phyloP scores from a whole-genome alignment of 2,329 filamentous ascomycete species.

The Dothistroma pini region DNA sequence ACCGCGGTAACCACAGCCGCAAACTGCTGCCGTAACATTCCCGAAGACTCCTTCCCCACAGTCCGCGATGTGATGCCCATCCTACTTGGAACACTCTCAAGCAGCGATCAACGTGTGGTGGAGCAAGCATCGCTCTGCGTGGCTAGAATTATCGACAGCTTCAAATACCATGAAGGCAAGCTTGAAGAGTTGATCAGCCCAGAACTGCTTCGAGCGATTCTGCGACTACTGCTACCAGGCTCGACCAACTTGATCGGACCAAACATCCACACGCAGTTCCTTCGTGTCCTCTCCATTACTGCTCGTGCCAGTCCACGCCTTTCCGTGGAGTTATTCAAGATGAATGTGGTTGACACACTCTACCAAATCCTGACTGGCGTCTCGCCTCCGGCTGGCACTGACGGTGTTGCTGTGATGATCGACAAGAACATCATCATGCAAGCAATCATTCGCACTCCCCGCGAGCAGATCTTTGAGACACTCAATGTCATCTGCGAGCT shows the following conservation, averaged over 20 bases:
- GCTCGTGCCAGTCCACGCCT: conserved; percentile 82
- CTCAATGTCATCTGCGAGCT: conserved; percentile 97
- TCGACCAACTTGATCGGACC: conserved; percentile 93
- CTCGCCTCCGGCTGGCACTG: conserved; percentile 75
- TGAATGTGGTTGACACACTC: conserved; percentile 94
- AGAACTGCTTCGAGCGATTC: conserved; percentile 76
- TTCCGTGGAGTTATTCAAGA: conserved; percentile 86
- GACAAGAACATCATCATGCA: conserved; percentile 99
- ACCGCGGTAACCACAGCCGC: conserved; percentile 96
- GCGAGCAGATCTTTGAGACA: conserved; percentile 95
- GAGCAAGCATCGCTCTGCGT: conserved; percentile 96
- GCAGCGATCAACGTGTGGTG: conserved; percentile 93
- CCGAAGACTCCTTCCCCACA: conserved; percentile 86
- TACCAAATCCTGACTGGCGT: conserved; percentile 97
- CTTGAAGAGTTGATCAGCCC: conserved; percentile 89
- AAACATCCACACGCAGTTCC: conserved; percentile 93
- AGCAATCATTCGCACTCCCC: conserved; percentile 88
- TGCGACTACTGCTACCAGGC: conserved; percentile 84
- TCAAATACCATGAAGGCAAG: conserved; percentile 81
- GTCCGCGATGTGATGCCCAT: conserved; percentile 97
- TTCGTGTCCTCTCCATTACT: conserved; percentile 85
- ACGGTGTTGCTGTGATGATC: conserved; percentile 78
- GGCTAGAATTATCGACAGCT: conserved; percentile 93
- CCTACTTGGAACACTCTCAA: conserved; percentile 80
- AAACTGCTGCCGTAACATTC: conserved; percentile 96